phyloP scores from a whole-genome alignment of 202 grass and related monocot genomes.

The Musa balbisiana region DNA sequence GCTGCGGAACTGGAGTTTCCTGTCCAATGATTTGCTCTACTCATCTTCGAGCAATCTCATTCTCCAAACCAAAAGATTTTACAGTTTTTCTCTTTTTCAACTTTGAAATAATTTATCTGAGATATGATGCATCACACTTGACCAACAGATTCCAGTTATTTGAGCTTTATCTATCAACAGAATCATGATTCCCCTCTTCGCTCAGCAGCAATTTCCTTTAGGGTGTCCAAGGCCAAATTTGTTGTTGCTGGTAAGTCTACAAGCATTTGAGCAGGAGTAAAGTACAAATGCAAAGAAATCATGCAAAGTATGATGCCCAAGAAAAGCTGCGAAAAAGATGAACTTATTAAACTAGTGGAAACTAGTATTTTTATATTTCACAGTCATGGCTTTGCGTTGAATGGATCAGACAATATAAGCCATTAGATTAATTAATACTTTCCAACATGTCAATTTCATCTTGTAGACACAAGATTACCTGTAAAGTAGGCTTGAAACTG shows the following conservation, averaged over 20 bases:
- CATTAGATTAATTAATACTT: too few species aligned
- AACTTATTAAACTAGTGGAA: neutral
- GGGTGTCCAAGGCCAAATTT: constrained; percentile 25
- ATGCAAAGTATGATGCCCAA: constrained; percentile 70
- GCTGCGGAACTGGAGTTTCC: neutral
- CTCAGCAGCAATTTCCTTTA: constrained; percentile 25
- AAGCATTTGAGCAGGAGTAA: constrained; percentile 55
- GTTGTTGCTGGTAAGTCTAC: constrained; percentile 44
- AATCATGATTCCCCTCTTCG: constrained; percentile 22
- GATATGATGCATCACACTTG: neutral
- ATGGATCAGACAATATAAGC: too few species aligned
- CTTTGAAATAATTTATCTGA: neutral
- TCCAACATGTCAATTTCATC: neutral
- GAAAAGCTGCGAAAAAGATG: constrained; percentile 49
- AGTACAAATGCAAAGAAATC: constrained; percentile 82
- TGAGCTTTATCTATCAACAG: neutral
- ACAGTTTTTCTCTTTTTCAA: neutral
- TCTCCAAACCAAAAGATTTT: neutral
- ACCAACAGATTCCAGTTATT: neutral
- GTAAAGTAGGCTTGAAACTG: constrained; percentile 72
- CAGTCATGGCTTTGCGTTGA: too few species aligned
- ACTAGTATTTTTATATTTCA: too few species aligned
- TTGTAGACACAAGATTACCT: constrained; percentile 38
- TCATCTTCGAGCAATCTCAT: neutral
- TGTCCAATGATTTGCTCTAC: neutral